A percentile compares a stretch with the other conserved stretches of the same genome.
These are phyloP conservation scores for Pichia cephalocereana DNA, from an alignment of 805 yeast genomes.

Conservation along the genomic window DNA sequence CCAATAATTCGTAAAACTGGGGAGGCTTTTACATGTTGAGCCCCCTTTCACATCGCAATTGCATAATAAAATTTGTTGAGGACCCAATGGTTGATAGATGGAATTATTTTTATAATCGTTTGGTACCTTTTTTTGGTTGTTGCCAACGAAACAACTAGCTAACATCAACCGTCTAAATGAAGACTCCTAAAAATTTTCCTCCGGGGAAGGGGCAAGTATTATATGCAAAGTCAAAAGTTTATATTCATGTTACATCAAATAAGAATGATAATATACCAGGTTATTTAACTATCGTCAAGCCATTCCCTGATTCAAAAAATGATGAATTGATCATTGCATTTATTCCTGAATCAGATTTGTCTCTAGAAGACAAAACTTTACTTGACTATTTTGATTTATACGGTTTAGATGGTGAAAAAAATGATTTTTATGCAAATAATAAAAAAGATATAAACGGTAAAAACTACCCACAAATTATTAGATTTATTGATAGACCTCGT, in stretches of 20 bases:
- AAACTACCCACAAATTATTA: constrained; percentile 19
- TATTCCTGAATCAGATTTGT: constrained; percentile 46
- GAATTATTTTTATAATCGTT: not conserved
- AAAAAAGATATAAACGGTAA: constrained; percentile 3
- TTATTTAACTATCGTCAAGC: constrained; percentile 54
- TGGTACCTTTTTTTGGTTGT: not conserved
- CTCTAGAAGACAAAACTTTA: constrained; percentile 19
- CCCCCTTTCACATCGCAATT: not conserved
- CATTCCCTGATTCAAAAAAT: constrained; percentile 37
- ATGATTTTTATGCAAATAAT: constrained; percentile 13
- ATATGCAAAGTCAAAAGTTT: constrained; percentile 61
- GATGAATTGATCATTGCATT: constrained; percentile 57
- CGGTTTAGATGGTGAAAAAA: constrained; percentile 29
- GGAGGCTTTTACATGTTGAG: not conserved
- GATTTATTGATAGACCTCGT: constrained; percentile 43
- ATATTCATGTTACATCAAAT: constrained; percentile 70
- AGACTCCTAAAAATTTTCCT: constrained; percentile 12
- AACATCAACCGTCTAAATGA: not conserved
- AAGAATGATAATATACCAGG: constrained; percentile 77
- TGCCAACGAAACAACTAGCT: not conserved
- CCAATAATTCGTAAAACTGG: too few relatives aligned
- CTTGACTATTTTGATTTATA: constrained; percentile 30
- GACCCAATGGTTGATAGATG: too few relatives aligned
- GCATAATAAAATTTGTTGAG: too few relatives aligned
- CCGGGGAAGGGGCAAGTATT: constrained; percentile 38